These are phyloP conservation scores for Globisporangium paddicum DNA, from an alignment of 352 stramenopile genomes.

Conservation along the genomic window DNA sequence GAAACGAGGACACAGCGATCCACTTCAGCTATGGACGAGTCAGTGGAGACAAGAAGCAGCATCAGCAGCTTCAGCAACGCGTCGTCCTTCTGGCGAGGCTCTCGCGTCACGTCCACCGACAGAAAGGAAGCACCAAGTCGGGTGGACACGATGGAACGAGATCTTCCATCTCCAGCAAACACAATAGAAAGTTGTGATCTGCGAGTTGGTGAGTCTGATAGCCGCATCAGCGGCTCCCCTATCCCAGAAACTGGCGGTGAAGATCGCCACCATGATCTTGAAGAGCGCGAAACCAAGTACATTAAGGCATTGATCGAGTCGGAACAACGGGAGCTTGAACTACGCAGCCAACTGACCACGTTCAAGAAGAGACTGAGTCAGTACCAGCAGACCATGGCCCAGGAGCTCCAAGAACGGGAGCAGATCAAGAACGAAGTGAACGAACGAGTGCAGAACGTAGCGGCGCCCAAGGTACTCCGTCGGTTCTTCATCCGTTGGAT, in stretches of 20 bases:
- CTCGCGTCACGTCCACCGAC: not conserved
- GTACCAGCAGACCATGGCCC: constrained; percentile 32
- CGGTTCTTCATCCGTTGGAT: constrained; percentile 65
- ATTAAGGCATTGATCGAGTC: constrained; percentile 74
- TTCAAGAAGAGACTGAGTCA: constrained; percentile 42
- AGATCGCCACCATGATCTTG: constrained; percentile 39
- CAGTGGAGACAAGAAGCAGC: constrained; percentile 12
- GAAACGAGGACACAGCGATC: not conserved
- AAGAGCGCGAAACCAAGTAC: constrained; percentile 68
- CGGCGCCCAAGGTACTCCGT: constrained; percentile 44
- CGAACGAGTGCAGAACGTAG: constrained; percentile 31
- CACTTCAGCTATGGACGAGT: constrained; percentile 1
- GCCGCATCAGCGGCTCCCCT: not conserved
- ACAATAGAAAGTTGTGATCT: not conserved
- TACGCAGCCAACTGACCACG: constrained; percentile 40
- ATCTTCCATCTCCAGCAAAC: not conserved
- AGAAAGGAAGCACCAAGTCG: no score
- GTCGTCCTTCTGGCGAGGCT: constrained; percentile 10
- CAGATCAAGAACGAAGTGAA: constrained; percentile 55
- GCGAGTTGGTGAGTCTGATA: not conserved
- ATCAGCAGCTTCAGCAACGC: constrained; percentile 8
- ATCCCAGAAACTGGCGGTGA: not conserved
- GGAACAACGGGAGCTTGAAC: constrained; percentile 66
- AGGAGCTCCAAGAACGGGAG: constrained; percentile 40
- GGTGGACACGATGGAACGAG: not conserved